Evolutionary conservation across 768 basidiomycete species (phyloP), one percentile per base, ranked within the genome.

Genomic region (Lactifluus hygrophoroides): DNA sequence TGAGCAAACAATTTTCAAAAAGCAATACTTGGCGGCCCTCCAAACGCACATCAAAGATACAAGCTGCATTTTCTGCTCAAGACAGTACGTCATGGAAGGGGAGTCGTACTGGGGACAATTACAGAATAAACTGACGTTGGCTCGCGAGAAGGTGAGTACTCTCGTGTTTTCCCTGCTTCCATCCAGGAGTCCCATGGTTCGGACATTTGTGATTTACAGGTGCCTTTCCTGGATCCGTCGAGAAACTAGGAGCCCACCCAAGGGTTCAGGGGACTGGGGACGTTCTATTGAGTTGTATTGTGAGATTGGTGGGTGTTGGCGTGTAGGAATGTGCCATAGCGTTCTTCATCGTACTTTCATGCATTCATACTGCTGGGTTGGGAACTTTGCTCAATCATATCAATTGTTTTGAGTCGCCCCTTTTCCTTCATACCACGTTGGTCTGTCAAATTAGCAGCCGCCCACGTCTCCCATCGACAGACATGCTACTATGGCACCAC

Each of bases 21-120:
- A 46, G 34, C 53, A 54, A 54, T 54, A 37, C n/a, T 25, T 54
- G 25, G 8, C 16, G 11, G 53, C 53, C 11, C 53, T 54, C 53
- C 43, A 27, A 27, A n/a, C 17, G 7, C 53, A 54, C 40, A 37
- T 54, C 25, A 21, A 23, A 23, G 23, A 35, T 8, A 46, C 44
- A 11, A 37, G 17, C 25, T 54, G 44, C 43, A 5, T 5, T 2
- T 46, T 46, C 44, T 54, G 53, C 23, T 28, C 44, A 17, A 45
- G 43, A n/a, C 44, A 27, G 7, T 13, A 54, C 25, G 10, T 46
- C 4, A 45, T 46, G 43, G 53, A 54, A 9, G 53, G 53, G 9
- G 53, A 54, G n/a, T n/a, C 34, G 3, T 54, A 35, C 44, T 54
- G 23, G 43, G 34, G 17, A 27, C 53, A 54, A 37, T 25, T 54